Conservation (phyloP, 192 early-diverging fungal genomes). For the Jimgerdemannia flammicorona region DNA sequence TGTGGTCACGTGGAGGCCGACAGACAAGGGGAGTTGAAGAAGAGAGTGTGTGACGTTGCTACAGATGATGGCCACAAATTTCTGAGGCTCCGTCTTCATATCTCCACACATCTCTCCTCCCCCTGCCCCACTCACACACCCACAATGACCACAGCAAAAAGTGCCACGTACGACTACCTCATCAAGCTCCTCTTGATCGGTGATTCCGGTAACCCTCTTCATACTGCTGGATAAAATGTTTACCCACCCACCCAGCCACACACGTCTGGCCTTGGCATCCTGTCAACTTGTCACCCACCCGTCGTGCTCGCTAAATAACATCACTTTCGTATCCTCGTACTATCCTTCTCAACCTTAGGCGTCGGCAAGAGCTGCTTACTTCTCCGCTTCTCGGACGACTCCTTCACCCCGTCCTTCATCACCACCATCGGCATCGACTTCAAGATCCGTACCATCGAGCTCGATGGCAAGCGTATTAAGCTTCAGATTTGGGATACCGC, state of each 20-base stretch:
- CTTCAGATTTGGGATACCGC: conserved; percentile 99
- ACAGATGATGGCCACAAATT: too few species aligned
- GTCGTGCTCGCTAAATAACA: too few species aligned
- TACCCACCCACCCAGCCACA: too few species aligned
- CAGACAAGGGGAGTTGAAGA: too few species aligned
- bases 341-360: conserved; percentile 53
- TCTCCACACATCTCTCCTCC: conserved; percentile 1
- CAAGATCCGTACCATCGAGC: conserved; percentile 97
- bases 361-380: conserved; percentile 97
- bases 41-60: too few species aligned
- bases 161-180: conserved; percentile 97
- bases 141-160: conserved; percentile 78
- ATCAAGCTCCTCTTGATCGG: conserved; percentile 99
- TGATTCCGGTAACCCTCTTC: conserved; percentile 79
- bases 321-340: too few species aligned
- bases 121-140: too few species aligned
- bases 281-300: neutral
- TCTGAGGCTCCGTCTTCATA: neutral
- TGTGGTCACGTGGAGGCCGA: too few species aligned
- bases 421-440: conserved; percentile 99
- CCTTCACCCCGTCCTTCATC: conserved; percentile 99
- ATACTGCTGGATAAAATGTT: too few species aligned
- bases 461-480: conserved; percentile 99
- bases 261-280: neutral
- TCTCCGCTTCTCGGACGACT: conserved; percentile 97